Evolutionary conservation across 163 green algal species (phyloP).

Genomic region (Coccomyxa subellipsoidea): DNA sequence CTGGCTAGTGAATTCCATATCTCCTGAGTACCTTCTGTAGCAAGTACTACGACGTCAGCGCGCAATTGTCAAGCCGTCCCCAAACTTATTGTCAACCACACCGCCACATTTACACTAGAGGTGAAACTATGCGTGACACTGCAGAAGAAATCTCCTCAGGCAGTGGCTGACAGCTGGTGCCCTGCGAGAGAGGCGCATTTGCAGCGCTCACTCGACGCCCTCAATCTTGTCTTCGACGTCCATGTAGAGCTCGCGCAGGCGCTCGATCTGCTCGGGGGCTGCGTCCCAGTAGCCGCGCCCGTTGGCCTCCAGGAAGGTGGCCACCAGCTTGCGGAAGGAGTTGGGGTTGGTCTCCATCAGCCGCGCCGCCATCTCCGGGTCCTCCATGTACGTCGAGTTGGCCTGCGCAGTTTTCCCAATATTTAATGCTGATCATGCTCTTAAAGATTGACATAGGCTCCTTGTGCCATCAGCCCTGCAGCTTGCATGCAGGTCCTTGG

Average conservation of each 20-base stretch:
- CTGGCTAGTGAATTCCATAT: not conserved
- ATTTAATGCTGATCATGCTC: too few relatives aligned
- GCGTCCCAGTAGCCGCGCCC: slow-evolving; percentile 98
- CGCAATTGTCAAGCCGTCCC: too few relatives aligned
- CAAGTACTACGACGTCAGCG: too few relatives aligned
- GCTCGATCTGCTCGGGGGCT: slow-evolving; percentile 89
- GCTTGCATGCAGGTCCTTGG: too few relatives aligned
- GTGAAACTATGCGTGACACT: not conserved
- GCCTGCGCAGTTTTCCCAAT: slow-evolving; percentile 30
- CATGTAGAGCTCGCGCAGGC: slow-evolving; percentile 91
- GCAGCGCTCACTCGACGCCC: slow-evolving; percentile 60
- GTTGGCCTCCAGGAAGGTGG: slow-evolving; percentile 98
- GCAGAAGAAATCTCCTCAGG: not conserved
- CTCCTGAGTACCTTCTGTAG: too few relatives aligned
- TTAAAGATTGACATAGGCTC: too few relatives aligned
- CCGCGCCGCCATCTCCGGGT: slow-evolving; percentile 91
- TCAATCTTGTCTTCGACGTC: slow-evolving; percentile 99
- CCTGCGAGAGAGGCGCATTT: not conserved
- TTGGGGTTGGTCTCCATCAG: slow-evolving; percentile 98
- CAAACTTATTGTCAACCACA: too few relatives aligned
- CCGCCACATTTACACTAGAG: too few relatives aligned
- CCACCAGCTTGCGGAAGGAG: slow-evolving; percentile 97
- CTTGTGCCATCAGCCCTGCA: too few relatives aligned
- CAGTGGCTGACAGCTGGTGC: not conserved
- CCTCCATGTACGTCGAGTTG: slow-evolving; percentile 93